These are phyloP conservation scores for Entomophthora muscae DNA, from an alignment of 371 early-diverging fungal genomes.

Conservation along the genomic window DNA sequence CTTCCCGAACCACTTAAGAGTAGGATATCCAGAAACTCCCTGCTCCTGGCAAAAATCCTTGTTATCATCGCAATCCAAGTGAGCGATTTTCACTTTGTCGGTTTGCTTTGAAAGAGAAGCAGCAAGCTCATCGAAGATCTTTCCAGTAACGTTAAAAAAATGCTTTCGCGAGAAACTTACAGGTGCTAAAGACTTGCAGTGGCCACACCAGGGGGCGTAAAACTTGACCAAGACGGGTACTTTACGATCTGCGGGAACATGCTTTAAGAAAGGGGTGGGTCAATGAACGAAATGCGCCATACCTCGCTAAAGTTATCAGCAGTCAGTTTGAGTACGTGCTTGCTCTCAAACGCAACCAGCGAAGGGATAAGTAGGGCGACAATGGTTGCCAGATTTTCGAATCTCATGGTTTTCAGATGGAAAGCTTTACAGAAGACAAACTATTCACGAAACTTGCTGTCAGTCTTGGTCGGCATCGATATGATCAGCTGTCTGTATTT, in stretches of 20 bases:
- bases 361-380: neutral
- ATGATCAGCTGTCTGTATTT: too few relatives aligned
- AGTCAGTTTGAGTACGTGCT: neutral
- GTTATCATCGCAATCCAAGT: slow-evolving; percentile 77
- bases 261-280: neutral
- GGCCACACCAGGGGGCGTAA: slow-evolving; percentile 79
- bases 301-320: neutral
- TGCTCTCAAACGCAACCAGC: neutral
- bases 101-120: slow-evolving; percentile 46
- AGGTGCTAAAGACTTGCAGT: slow-evolving; percentile 77
- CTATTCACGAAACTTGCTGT: too few relatives aligned
- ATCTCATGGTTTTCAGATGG: neutral
- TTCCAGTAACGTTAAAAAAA: neutral
- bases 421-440: too few relatives aligned
- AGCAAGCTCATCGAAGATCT: slow-evolving; percentile 61
- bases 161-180: slow-evolving; percentile 12
- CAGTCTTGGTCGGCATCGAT: too few relatives aligned
- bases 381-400: neutral
- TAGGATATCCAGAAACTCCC: slow-evolving; percentile 72
- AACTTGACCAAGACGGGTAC: slow-evolving; percentile 41
- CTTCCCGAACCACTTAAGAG: slow-evolving; percentile 85
- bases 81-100: slow-evolving; percentile 65
- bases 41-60: slow-evolving; percentile 52
- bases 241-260: neutral
- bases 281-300: too few relatives aligned